A percentile compares a stretch with the other conserved stretches of the same genome.
Evolutionary conservation across 2,329 filamentous ascomycete genomes (phyloP).

Genomic region (Chaetomium globosum): DNA sequence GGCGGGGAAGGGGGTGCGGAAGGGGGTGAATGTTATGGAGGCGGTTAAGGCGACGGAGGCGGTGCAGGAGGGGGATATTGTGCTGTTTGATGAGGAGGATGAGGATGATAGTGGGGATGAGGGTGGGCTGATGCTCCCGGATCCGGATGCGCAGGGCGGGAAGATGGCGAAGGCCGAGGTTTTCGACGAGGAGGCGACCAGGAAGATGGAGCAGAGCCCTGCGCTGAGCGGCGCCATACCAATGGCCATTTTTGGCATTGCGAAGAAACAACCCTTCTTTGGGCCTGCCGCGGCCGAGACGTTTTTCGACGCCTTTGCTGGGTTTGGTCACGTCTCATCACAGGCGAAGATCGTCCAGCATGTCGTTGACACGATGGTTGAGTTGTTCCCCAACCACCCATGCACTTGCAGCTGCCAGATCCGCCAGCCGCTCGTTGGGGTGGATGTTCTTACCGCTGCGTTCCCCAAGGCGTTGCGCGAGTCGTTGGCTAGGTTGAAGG

Average conservation of each 20-base stretch:
- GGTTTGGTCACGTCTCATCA: slow-evolving; percentile 68
- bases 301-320: slow-evolving; percentile 79
- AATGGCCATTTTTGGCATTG: slow-evolving; percentile 85
- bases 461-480: slow-evolving; percentile 73
- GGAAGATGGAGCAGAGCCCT: slow-evolving; percentile 70
- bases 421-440: slow-evolving; percentile 67
- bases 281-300: slow-evolving; percentile 66
- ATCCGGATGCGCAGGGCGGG: slow-evolving; percentile 45
- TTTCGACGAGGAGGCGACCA: slow-evolving; percentile 50
- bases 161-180: slow-evolving; percentile 46
- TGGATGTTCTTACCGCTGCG: slow-evolving; percentile 63
- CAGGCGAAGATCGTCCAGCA: slow-evolving; percentile 70
- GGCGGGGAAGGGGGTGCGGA: slow-evolving; percentile 46
- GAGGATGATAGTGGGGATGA: slow-evolving; percentile 51
- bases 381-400: slow-evolving; percentile 61
- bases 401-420: slow-evolving; percentile 71
- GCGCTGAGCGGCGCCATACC: slow-evolving; percentile 92
- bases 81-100: slow-evolving; percentile 51
- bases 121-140: slow-evolving; percentile 49
- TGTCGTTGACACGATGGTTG: slow-evolving; percentile 66
- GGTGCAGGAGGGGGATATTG: slow-evolving; percentile 50
- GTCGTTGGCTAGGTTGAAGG: slow-evolving; percentile 64
- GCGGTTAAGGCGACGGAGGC: slow-evolving; percentile 49
- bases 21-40: slow-evolving; percentile 45
- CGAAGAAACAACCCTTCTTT: slow-evolving; percentile 75